phyloP scores from a whole-genome alignment of 805 yeast species.

The Candida jianshihensis region DNA sequence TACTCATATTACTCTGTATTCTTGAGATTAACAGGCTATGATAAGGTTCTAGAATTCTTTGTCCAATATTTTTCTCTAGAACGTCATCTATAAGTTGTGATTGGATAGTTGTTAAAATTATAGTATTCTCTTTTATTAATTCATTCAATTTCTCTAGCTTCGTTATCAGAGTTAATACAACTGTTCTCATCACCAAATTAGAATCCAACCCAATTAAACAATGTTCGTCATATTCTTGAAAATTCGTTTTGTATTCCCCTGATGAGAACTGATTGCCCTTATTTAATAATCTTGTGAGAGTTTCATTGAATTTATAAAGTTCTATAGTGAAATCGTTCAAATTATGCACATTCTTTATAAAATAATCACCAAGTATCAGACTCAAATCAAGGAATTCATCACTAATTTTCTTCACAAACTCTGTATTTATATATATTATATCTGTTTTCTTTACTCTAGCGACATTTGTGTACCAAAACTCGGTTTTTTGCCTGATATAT shows the following conservation, averaged over 20 bases:
- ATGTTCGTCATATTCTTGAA: no score
- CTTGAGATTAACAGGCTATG: constrained; percentile 10
- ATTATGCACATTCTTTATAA: background rate
- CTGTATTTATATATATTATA: constrained; percentile 17
- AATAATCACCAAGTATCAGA: constrained; percentile 7
- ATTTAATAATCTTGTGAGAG: constrained; percentile 17
- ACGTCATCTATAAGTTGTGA: constrained; percentile 16
- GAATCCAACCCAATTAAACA: constrained; percentile 11
- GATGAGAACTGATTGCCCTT: no score
- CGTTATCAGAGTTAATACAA: constrained; percentile 12
- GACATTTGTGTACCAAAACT: constrained; percentile 18
- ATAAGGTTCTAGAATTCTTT: constrained; percentile 16
- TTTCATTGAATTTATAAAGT: constrained; percentile 21
- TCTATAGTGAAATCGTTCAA: constrained; percentile 12
- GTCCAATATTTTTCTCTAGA: constrained; percentile 13
- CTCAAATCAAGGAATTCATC: constrained; percentile 8
- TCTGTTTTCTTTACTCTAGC: constrained; percentile 16
- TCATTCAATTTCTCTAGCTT: constrained; percentile 10
- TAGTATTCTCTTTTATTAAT: background rate
- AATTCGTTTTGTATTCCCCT: no score
- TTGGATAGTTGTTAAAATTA: constrained; percentile 6
- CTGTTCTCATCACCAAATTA: constrained; percentile 11
- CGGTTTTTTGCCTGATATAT: constrained; percentile 13
- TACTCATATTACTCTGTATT: constrained; percentile 3
- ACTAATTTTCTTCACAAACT: constrained; percentile 9